Conservation (phyloP, 1,284 basidiomycete genomes). For the Fomitopsis pinicola region DNA sequence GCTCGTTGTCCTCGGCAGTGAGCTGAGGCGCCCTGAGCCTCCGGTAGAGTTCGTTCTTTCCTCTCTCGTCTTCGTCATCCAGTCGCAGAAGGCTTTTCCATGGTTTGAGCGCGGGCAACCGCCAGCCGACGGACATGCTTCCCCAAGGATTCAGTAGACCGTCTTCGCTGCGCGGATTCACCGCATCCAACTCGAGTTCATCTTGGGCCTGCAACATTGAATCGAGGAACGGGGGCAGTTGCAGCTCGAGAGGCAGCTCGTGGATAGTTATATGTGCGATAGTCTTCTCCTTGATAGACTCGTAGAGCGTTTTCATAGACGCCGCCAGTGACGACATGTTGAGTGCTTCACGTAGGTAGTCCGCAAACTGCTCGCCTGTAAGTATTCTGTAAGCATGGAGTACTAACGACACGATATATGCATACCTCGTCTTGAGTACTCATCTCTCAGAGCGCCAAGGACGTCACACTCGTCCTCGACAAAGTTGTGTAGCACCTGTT, state of each 20-base stretch:
- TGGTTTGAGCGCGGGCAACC: constrained; percentile 72
- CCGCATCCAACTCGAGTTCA: constrained; percentile 35
- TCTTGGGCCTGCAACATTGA: constrained; percentile 59
- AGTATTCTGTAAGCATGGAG: neutral
- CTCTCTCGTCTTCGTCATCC: constrained; percentile 54
- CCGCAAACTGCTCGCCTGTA: constrained; percentile 55
- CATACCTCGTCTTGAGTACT: constrained; percentile 55
- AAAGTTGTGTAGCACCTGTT: constrained; percentile 81
- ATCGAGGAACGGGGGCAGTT: constrained; percentile 77
- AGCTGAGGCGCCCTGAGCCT: constrained; percentile 57
- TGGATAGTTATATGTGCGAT: constrained; percentile 76
- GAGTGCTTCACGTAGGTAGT: constrained; percentile 57
- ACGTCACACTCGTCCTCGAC: constrained; percentile 75
- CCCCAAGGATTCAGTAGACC: constrained; percentile 51
- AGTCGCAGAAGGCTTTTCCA: constrained; percentile 90
- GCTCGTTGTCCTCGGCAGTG: constrained; percentile 56
- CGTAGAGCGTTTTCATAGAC: constrained; percentile 71
- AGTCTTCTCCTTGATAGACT: constrained; percentile 65
- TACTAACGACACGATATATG: constrained; percentile 2
- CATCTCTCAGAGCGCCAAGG: constrained; percentile 67
- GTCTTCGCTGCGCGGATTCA: constrained; percentile 39
- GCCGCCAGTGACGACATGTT: constrained; percentile 66
- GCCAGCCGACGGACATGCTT: constrained; percentile 68
- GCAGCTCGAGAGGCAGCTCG: constrained; percentile 73
- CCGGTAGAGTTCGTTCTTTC: constrained; percentile 54